These are phyloP conservation scores for Spiraea crenata DNA, from an alignment of 331 rosid species.

Conservation along the genomic window DNA sequence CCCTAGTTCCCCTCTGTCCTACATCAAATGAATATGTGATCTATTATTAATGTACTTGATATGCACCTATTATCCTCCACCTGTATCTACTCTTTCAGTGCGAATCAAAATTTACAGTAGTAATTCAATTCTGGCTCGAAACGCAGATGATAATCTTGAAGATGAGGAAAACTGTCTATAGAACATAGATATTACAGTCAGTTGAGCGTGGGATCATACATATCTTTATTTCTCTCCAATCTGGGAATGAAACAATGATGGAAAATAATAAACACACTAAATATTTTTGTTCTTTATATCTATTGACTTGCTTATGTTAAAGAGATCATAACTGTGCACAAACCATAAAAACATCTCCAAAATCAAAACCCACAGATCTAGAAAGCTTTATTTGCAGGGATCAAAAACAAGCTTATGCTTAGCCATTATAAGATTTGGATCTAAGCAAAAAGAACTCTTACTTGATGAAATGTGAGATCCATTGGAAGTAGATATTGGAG, in stretches of 20 bases:
- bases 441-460: slow-evolving; percentile 31
- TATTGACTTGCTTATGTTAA: background rate
- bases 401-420: background rate
- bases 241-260: background rate
- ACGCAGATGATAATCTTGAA: no score
- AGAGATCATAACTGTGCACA: background rate
- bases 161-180: no score
- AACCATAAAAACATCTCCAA: background rate
- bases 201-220: background rate
- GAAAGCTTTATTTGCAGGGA: background rate
- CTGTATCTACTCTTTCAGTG: no score
- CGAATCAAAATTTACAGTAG: no score
- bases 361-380: background rate
- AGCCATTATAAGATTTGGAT: background rate
- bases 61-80: no score
- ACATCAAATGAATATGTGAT: no score
- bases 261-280: background rate
- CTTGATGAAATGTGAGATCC: slow-evolving; percentile 69
- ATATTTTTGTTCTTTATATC: background rate
- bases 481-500: slow-evolving; percentile 61
- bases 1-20: no score
- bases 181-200: background rate
- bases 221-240: background rate
- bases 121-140: no score
- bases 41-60: no score